Conservation (phyloP, 257 asterid genomes). For the Nicotiana noctiflora region DNA sequence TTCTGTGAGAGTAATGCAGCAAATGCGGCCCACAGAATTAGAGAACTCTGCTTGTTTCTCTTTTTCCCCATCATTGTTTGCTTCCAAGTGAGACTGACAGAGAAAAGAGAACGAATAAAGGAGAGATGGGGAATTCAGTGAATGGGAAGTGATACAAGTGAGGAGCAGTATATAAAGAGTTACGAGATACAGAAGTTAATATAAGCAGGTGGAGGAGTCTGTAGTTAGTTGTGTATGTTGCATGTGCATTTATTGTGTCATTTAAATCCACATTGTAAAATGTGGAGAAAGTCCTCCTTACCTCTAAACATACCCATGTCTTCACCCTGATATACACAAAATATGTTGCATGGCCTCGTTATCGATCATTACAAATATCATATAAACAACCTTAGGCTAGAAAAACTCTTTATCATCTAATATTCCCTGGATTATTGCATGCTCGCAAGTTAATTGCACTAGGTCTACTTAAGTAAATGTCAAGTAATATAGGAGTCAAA, state of each 20-base stretch:
- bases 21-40: conserved; percentile 42
- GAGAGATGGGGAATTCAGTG: conserved; percentile 7
- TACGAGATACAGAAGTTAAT: conserved; percentile 43
- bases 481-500: background rate
- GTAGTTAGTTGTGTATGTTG: conserved; percentile 62
- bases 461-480: background rate
- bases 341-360: conserved; percentile 7
- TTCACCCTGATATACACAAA: background rate
- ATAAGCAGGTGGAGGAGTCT: conserved; percentile 49
- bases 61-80: conserved; percentile 24
- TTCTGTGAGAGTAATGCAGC: conserved; percentile 50
- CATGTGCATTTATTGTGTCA: conserved; percentile 53
- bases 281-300: background rate
- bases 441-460: background rate
- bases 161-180: conserved; percentile 30
- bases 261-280: conserved; percentile 27
- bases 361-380: background rate
- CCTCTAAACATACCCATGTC: conserved; percentile 6
- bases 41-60: conserved; percentile 31
- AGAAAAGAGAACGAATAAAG: background rate
- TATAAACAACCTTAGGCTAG: background rate
- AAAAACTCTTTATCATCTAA: background rate
- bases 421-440: background rate
- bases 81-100: background rate
- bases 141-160: conserved; percentile 18